Evolutionary conservation across 495 filamentous ascomycete species (phyloP).

Genomic region (Annulohypoxylon moriforme): DNA sequence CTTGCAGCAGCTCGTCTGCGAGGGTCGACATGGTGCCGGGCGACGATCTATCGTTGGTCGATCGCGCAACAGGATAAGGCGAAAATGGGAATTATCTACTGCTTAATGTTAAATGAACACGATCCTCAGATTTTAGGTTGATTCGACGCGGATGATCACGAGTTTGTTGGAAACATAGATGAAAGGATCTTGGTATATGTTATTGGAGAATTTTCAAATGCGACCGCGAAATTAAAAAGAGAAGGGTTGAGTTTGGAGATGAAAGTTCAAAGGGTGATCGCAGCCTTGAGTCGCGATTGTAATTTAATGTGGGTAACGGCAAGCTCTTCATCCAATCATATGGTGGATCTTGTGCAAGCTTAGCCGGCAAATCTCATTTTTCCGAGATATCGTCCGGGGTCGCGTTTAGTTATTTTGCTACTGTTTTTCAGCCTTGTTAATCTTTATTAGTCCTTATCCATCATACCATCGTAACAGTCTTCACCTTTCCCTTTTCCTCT

Average conservation of each 20-base stretch:
- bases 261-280: constrained; percentile 18
- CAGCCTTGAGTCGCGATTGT: constrained; percentile 30
- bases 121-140: not conserved
- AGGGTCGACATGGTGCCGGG: constrained; percentile 74
- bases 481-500: constrained; percentile 1
- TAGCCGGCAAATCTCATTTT: constrained; percentile 17
- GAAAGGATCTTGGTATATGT: constrained; percentile 21
- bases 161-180: not conserved
- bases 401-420: constrained; percentile 12
- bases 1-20: constrained; percentile 85
- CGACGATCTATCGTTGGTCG: constrained; percentile 1
- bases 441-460: not conserved
- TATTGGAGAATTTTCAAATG: constrained; percentile 20
- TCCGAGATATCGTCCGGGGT: constrained; percentile 9
- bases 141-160: not conserved
- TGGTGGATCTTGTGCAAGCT: not conserved
- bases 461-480: not conserved
- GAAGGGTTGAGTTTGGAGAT: not conserved
- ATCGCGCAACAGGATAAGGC: not conserved
- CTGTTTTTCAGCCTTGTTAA: constrained; percentile 32
- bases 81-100: not conserved
- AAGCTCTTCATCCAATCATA: constrained; percentile 18
- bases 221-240: constrained; percentile 25
- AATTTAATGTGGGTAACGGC: constrained; percentile 31
- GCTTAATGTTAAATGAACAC: not conserved